These are phyloP conservation scores for Venturiaceae sp. DNA, from an alignment of 2,329 filamentous ascomycete species.

Conservation along the genomic window DNA sequence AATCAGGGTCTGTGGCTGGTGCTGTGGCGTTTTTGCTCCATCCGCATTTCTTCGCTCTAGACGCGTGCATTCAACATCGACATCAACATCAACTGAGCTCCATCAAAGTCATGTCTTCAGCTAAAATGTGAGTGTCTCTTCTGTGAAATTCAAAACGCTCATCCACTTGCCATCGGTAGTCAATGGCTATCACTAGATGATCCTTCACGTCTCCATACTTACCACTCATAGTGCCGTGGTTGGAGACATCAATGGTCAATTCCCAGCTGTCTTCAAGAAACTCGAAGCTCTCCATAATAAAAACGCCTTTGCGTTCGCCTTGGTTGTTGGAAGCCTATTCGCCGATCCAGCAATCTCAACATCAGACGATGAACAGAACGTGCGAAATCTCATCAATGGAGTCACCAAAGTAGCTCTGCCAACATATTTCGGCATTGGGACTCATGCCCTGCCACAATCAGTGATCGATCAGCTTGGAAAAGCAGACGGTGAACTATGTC, in stretches of 20 bases:
- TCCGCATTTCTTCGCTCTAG: not conserved
- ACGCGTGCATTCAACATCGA: not conserved
- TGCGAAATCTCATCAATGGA: constrained; percentile 62
- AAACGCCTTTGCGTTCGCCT: constrained; percentile 77
- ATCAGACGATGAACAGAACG: constrained; percentile 45
- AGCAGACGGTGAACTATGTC: constrained; percentile 62
- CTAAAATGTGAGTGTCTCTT: constrained; percentile 5
- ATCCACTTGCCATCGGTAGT: too few relatives aligned
- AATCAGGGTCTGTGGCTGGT: too few relatives aligned
- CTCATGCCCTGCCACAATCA: constrained; percentile 55
- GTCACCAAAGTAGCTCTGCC: constrained; percentile 65
- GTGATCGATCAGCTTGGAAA: constrained; percentile 66
- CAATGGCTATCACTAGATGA: too few relatives aligned
- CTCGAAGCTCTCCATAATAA: constrained; percentile 72
- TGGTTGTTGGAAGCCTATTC: constrained; percentile 80
- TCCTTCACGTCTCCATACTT: not conserved
- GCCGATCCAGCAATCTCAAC: constrained; percentile 33
- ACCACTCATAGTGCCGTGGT: constrained; percentile 56
- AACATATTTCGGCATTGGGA: constrained; percentile 84
- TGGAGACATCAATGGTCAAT: constrained; percentile 71
- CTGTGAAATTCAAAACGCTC: too few relatives aligned
- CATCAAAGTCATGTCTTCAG: constrained; percentile 1
- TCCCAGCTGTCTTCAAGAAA: constrained; percentile 69
- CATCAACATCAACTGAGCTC: not conserved
- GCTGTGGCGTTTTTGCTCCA: not conserved